These are phyloP conservation scores for Hypoxylon rubiginosum DNA, from an alignment of 2,329 filamentous ascomycete species.

Conservation along the genomic window DNA sequence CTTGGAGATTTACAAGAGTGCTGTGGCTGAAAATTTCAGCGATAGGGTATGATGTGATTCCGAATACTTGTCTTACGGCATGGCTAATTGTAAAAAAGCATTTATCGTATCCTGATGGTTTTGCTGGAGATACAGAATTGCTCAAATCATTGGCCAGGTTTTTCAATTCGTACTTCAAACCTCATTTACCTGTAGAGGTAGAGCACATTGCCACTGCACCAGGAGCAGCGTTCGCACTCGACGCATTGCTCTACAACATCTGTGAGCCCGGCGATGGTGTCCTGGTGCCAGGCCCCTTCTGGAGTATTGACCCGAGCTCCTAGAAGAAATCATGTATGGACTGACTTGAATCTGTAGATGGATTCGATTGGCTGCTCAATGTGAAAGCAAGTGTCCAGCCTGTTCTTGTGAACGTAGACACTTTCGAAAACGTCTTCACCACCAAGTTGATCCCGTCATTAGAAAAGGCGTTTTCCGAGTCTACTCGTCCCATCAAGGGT, in stretches of 20 bases:
- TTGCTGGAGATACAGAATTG: constrained; percentile 27
- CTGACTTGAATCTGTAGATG: too few relatives aligned
- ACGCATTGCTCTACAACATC: constrained; percentile 52
- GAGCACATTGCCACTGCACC: constrained; percentile 25
- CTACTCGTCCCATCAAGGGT: neutral
- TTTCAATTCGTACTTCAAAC: constrained; percentile 31
- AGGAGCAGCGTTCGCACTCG: constrained; percentile 18
- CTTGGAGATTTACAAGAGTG: constrained; percentile 16
- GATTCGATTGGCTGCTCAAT: neutral
- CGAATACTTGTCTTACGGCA: too few relatives aligned
- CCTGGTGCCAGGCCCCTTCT: constrained; percentile 50
- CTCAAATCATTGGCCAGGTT: constrained; percentile 19
- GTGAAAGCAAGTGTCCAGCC: neutral
- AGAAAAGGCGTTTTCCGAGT: neutral
- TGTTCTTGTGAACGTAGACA: neutral
- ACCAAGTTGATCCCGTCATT: neutral
- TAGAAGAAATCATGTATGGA: too few relatives aligned
- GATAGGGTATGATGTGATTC: too few relatives aligned
- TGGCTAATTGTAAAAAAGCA: constrained; percentile 12
- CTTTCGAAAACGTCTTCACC: neutral
- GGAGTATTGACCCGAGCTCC: constrained; percentile 30
- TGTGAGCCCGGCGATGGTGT: constrained; percentile 53
- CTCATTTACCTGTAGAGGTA: neutral
- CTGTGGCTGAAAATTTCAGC: too few relatives aligned
- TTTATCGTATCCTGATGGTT: constrained; percentile 33